These are phyloP conservation scores for Coprinellus micaceus DNA, from an alignment of 768 basidiomycete genomes.

Conservation along the genomic window DNA sequence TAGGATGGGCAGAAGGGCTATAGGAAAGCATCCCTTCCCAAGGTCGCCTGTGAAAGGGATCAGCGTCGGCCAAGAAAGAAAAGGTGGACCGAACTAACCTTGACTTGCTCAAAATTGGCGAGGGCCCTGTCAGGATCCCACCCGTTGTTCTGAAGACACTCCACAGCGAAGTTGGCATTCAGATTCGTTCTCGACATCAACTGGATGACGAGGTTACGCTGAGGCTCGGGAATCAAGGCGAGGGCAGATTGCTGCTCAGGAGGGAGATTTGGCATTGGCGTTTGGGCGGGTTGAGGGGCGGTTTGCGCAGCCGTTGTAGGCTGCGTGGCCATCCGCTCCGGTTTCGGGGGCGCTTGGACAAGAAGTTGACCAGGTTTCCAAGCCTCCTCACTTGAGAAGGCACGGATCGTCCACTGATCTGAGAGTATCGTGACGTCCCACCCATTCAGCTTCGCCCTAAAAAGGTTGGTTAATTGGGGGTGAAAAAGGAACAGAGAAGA, in stretches of 20 bases:
- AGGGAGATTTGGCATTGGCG: slow-evolving; percentile 29
- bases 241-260: slow-evolving; percentile 50
- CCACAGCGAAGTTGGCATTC: slow-evolving; percentile 74
- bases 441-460: slow-evolving; percentile 75
- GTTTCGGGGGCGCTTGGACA: slow-evolving; percentile 50
- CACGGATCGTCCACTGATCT: slow-evolving; percentile 79
- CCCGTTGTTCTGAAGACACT: slow-evolving; percentile 79
- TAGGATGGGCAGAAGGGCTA: slow-evolving; percentile 18
- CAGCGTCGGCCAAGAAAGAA: slow-evolving; percentile 15
- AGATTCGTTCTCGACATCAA: slow-evolving; percentile 72
- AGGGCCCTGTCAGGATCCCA: slow-evolving; percentile 83
- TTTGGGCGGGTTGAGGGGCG: slow-evolving; percentile 20
- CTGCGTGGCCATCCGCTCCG: slow-evolving; percentile 20
- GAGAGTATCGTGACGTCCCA: slow-evolving; percentile 92
- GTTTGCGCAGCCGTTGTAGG: slow-evolving; percentile 17
- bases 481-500: slow-evolving; percentile 10
- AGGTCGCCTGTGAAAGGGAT: slow-evolving; percentile 37
- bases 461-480: no score
- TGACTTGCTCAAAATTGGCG: slow-evolving; percentile 84
- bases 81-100: slow-evolving; percentile 49
- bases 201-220: slow-evolving; percentile 67
- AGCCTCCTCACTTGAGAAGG: slow-evolving; percentile 78
- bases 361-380: slow-evolving; percentile 75
- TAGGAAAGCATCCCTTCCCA: slow-evolving; percentile 55
- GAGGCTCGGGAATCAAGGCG: slow-evolving; percentile 56